Percentiles rank a stretch among this genome's conserved stretches.
Evolutionary conservation across 352 stramenopile species (phyloP).

Genomic region (Plasmopara muralis): DNA sequence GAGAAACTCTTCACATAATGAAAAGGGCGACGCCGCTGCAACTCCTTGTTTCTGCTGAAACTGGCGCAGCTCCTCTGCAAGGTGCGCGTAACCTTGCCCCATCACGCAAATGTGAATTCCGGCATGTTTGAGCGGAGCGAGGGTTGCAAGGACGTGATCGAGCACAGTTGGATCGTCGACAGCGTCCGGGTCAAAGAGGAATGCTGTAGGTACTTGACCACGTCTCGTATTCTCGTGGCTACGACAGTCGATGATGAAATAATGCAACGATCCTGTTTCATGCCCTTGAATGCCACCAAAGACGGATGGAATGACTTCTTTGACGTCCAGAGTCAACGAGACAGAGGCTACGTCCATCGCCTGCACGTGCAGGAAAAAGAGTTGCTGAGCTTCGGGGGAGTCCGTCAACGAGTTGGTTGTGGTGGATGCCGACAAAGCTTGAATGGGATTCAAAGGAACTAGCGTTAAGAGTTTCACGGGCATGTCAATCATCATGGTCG

Average conservation of each 20-base stretch:
- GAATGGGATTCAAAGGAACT: slow-evolving; percentile 21
- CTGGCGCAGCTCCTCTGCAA: slow-evolving; percentile 50
- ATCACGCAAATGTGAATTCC: slow-evolving; percentile 73
- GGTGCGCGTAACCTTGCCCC: slow-evolving; percentile 65
- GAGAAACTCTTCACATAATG: slow-evolving; percentile 47
- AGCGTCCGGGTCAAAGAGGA: slow-evolving; percentile 65
- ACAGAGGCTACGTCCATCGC: slow-evolving; percentile 41
- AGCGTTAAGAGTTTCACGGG: slow-evolving; percentile 29
- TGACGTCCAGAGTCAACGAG: slow-evolving; percentile 46
- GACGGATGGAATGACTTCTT: slow-evolving; percentile 59
- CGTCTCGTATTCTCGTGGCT: slow-evolving; percentile 29
- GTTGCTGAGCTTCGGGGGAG: slow-evolving; percentile 29
- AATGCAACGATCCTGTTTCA: slow-evolving; percentile 40
- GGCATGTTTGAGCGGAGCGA: slow-evolving; percentile 52
- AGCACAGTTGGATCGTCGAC: slow-evolving; percentile 45
- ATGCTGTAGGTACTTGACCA: slow-evolving; percentile 68
- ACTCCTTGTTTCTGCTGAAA: slow-evolving; percentile 24
- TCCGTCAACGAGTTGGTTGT: slow-evolving; percentile 20
- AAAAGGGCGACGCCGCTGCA: slow-evolving; percentile 34
- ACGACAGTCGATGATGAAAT: slow-evolving; percentile 77
- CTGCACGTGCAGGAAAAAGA: slow-evolving; percentile 59
- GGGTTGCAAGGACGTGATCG: slow-evolving; percentile 58
- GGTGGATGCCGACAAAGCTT: slow-evolving; percentile 26
- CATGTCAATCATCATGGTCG: slow-evolving; percentile 56
- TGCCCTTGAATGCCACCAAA: slow-evolving; percentile 65